Percentiles rank a stretch among this genome's conserved stretches.
phyloP scores from a whole-genome alignment of 78 protist genomes.

The Thecamonas trahens region DNA sequence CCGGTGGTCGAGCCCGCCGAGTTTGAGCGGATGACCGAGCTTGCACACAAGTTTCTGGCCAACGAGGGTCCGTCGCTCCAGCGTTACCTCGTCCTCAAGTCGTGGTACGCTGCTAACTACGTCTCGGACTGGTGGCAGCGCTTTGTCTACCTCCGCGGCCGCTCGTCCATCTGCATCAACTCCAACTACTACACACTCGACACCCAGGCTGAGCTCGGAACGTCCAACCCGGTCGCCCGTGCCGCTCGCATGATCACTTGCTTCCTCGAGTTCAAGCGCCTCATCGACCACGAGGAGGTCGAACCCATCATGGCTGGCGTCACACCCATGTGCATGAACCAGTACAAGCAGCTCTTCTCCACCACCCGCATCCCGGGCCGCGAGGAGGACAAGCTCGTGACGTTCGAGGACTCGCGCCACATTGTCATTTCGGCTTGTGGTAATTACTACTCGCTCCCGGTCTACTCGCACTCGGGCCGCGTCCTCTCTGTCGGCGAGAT shows the following conservation, averaged over 20 bases:
- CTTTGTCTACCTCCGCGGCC: conserved; percentile 53
- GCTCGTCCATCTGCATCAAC: conserved; percentile 50
- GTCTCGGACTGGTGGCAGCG: not conserved
- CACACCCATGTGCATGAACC: conserved; percentile 62
- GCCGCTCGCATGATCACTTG: conserved; percentile 14
- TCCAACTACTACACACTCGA: conserved; percentile 52
- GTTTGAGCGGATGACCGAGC: not conserved
- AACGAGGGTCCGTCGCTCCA: conserved; percentile 29
- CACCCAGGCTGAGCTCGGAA: not conserved
- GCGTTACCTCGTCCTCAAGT: conserved; percentile 22
- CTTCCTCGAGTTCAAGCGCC: not conserved
- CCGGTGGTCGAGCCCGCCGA: conserved; percentile 26
- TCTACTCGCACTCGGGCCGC: not conserved
- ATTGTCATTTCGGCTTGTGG: not conserved
- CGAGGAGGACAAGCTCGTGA: conserved; percentile 20
- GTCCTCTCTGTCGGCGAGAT: not conserved
- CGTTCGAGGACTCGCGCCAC: not conserved
- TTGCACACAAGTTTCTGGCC: not conserved
- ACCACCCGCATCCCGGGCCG: conserved; percentile 40
- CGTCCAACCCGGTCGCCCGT: conserved; percentile 20
- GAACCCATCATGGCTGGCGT: conserved; percentile 16
- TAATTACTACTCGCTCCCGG: not conserved
- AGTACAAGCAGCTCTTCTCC: conserved; percentile 36
- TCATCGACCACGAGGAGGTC: conserved; percentile 28
- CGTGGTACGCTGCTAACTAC: conserved; percentile 24